Evolutionary conservation across 768 basidiomycete species (phyloP), one percentile per base, ranked within the genome.

Genomic region (Amanita subjunquillea): DNA sequence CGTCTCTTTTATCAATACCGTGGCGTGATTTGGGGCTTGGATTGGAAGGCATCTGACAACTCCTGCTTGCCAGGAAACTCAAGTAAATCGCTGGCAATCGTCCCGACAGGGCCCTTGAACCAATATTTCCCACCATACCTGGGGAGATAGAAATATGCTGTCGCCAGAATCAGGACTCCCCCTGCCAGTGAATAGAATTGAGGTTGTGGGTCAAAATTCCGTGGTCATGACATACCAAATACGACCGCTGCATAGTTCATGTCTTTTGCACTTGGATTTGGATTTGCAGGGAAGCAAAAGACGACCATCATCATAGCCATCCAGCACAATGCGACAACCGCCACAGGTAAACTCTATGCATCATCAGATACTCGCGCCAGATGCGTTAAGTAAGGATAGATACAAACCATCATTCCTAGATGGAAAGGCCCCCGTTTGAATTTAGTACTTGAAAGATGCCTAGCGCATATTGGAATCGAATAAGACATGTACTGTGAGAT

Each of bases 161-260:
- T 58, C 1, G 82, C 77, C 23, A 87, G 70, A 2, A 71, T 40
- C 50, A 86, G 65, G 2, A 79, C 72, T 2, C 79, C 83, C 0
- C 49, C 49, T 50, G 30, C 29, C 13, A 25, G n/a, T 30, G 13
- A 15, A 38, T n/a, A 15, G 15, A 8, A 50, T 13, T 10, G 34
- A 39, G 13, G 20, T 15, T 6, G 4, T 27, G 27, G 25, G 0
- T 27, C 27, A 7, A n/a, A 39, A n/a, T 17, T 6, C 15, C 6
- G n/a, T 20, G 38, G 38, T 15, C 15, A 39, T 17, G 5, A 39
- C 49, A 6, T 40, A 50, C 79, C 80, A 3, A 82, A 65, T 5
- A 90, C 84, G 27, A 84, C 80, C 32, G 83, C 70, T 0, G 80
- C 76, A 57, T 89, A 89, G 64, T 88, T 88, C 85, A 90, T 87